Evolutionary conservation across 2,329 filamentous ascomycete species (phyloP), one percentile per base, ranked within the genome.

Genomic region (Metarhizium humberi): DNA sequence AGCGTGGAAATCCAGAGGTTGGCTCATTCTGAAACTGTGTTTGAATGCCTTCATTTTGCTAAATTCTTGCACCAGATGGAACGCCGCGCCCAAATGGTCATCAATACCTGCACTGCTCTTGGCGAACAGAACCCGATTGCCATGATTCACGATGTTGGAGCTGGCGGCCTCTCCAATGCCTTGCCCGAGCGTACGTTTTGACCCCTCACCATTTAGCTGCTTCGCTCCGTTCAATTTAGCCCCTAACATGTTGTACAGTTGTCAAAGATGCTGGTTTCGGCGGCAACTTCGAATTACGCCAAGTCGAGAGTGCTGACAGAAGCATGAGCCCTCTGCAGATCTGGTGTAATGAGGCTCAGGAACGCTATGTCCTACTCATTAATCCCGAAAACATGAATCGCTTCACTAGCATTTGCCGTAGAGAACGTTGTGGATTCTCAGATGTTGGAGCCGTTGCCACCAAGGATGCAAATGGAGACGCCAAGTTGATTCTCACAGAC

Each of bases 81-180:
- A 72, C 81, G 94, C 59, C 82, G 94, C 63, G 94, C 92, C 2
- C 94, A 99, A 73, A 95, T 97, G 82, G 94, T 99, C 60, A 99
- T 99, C 72, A 94, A 97, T 71, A 86, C 90, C 4, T 99, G 94
- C 69, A 85, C 88, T 32, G 86, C 90, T 3, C 81, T 97, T 63
- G 92, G 92, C 16, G 76, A 85, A 4, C 78, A 90, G 60, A 97
- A 88, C 67, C 94, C 94, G 0, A 97, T 99, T 62, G 87, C 90
- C 55, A 92, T 97, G 74, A 97, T 99, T 60, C 94, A 99, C 69
- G 94, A 99, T 67, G 94, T 99, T 49, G 94, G 94, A 59, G 94
- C 94, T 52, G 94, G 94, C 65, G 94, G 94, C 57, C 75, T 80
- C 20, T 79, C 77, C 11, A 83, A 82, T 61, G 92, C 91, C 38